A percentile compares a stretch with the other conserved stretches of the same genome.
These are phyloP conservation scores for Fagus crenata DNA, from an alignment of 306 rosid genomes.

Conservation along the genomic window DNA sequence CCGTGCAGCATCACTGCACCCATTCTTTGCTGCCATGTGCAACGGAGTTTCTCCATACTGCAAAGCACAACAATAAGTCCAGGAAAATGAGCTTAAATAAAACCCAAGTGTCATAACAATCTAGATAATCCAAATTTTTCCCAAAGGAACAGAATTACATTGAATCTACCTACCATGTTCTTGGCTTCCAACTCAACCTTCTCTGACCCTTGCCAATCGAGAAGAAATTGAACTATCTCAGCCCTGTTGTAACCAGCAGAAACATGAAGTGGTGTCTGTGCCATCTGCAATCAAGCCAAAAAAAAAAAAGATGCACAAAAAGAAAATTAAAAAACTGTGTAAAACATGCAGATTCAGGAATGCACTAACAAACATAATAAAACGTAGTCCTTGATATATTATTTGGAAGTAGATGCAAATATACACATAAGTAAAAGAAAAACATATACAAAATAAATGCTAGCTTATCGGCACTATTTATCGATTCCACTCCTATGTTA, in stretches of 20 bases:
- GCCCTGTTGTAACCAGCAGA: slow-evolving; percentile 77
- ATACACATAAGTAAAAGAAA: not conserved
- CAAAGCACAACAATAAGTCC: slow-evolving; percentile 23
- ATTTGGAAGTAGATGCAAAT: not conserved
- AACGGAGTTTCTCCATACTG: slow-evolving; percentile 96
- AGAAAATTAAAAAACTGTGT: slow-evolving; percentile 6
- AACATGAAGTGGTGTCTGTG: slow-evolving; percentile 88
- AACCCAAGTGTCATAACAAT: not conserved
- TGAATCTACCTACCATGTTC: slow-evolving; percentile 68
- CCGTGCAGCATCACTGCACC: slow-evolving; percentile 73
- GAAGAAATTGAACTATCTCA: slow-evolving; percentile 80
- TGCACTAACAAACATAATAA: not conserved
- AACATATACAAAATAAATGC: not conserved
- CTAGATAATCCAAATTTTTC: slow-evolving; percentile 4
- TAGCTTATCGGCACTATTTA: not conserved
- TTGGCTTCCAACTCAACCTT: slow-evolving; percentile 78
- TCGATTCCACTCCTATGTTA: not conserved
- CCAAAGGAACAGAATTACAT: slow-evolving; percentile 3
- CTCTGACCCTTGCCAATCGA: slow-evolving; percentile 69
- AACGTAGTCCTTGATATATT: not conserved
- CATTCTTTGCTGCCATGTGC: slow-evolving; percentile 96
- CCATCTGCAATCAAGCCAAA: slow-evolving; percentile 60
- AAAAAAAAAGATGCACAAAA: slow-evolving; percentile 2
- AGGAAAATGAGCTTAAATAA: not conserved
- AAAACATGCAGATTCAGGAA: not conserved